Evolutionary conservation across 2,329 filamentous ascomycete genomes (phyloP), one percentile per base, ranked within the genome.

Genomic region (Fusarium solani-melongenae): DNA sequence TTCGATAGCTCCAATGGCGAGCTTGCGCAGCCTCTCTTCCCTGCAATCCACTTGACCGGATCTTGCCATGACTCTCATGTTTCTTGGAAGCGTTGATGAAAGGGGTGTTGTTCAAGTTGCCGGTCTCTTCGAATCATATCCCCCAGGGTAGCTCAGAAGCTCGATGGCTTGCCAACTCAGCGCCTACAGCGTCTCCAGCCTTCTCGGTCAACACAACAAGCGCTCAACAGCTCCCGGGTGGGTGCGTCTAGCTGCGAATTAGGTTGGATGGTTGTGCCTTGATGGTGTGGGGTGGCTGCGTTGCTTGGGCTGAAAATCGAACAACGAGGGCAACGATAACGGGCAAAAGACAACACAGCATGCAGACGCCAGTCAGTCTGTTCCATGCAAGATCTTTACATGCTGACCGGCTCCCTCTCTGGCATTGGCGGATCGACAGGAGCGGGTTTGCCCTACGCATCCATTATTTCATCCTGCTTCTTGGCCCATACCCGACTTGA

Each of bases 1-100:
- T 46, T 66, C 49, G 61, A 74, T 74, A 74, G 68, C 64, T 39
- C 71, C 71, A 73, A 73, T 73, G 46, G 57, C 62, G 33, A 70
- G 62, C 70, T 67, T 66, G 57, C 49, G 46, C 62, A 58, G 62
- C 39, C 31, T 55, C 38, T 46, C 33, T 68, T 62, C 63, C 49
- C 58, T 71, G 71, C 61, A 69, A 62, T 39, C 60, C 63, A 64
- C 64, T 72, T 63, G 64, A 20, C n/a, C 62, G 8, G 56, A 55
- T 59, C 36, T 62, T 71, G 58, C 31, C 56, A 73, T 71, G 58
- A 61, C 62, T 68, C 67, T 66, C 55, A 62, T 33, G 44, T 57
- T 67, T 73, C 34, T 72, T 39, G 58, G 44, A 57, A 67, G 55
- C 49, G 65, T 62, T 51, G 53, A 66, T 53, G 61, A 53, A 67